phyloP scores from a whole-genome alignment of 768 basidiomycete species.

The Leucogyrophana mollusca region DNA sequence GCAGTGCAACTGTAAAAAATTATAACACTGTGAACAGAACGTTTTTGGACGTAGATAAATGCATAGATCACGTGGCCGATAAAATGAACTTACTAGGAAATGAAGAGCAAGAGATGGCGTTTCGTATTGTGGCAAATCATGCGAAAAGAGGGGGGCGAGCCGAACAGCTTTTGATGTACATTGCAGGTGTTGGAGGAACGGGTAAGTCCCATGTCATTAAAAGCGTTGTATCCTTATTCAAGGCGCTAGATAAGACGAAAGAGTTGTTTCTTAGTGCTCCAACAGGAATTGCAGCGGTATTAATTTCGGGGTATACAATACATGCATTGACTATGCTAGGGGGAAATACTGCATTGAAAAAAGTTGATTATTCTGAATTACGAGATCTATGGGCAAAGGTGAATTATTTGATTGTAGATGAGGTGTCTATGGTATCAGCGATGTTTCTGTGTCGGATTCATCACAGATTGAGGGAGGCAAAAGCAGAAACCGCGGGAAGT shows the following conservation, averaged over 20 bases:
- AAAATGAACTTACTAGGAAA: not conserved
- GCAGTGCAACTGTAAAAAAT: too few species aligned
- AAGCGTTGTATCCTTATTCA: constrained; percentile 17
- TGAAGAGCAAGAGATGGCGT: constrained; percentile 10
- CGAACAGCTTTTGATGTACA: constrained; percentile 23
- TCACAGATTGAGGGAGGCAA: constrained; percentile 14
- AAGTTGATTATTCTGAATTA: constrained; percentile 6
- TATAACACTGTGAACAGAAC: too few species aligned
- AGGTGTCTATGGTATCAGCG: constrained; percentile 18
- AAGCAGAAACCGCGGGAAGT: constrained; percentile 5
- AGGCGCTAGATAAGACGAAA: not conserved
- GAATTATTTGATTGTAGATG: constrained; percentile 17
- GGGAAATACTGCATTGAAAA: constrained; percentile 4
- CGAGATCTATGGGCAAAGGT: constrained; percentile 14
- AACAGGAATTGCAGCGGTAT: constrained; percentile 27
- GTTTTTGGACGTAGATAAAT: too few species aligned
- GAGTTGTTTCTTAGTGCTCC: constrained; percentile 20
- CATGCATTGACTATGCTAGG: constrained; percentile 22
- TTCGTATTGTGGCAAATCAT: constrained; percentile 12
- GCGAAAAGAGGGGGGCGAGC: not conserved
- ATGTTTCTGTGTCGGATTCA: constrained; percentile 19
- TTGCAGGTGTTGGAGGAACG: constrained; percentile 28
- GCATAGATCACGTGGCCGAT: too few species aligned
- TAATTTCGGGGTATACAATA: constrained; percentile 27
- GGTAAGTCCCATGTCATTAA: constrained; percentile 29